Percentiles rank a stretch among this genome's conserved stretches.
phyloP scores from a whole-genome alignment of 768 basidiomycete species.

The Collybia nuda region DNA sequence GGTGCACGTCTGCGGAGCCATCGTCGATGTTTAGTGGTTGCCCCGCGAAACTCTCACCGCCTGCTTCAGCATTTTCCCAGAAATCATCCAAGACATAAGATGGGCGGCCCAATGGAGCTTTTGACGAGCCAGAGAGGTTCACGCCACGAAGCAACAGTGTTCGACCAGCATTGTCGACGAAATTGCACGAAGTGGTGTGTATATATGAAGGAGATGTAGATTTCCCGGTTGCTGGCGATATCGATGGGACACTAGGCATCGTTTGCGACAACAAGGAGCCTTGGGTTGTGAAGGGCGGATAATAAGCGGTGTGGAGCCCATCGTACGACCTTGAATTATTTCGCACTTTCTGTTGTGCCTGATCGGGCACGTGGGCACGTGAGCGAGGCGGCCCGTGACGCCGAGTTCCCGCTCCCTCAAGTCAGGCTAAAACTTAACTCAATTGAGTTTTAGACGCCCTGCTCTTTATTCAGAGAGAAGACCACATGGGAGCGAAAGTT shows the following conservation, averaged over 20 bases:
- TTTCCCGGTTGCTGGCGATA: conserved; percentile 57
- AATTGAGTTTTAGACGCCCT: too few species aligned
- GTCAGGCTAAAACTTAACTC: too few species aligned
- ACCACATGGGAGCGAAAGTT: too few species aligned
- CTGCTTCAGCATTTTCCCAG: conserved; percentile 77
- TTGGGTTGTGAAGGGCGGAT: background rate
- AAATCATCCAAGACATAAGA: conserved; percentile 72
- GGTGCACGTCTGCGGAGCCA: conserved; percentile 81
- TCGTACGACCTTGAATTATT: conserved; percentile 5
- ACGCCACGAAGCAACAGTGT: conserved; percentile 89
- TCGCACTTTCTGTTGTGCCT: background rate
- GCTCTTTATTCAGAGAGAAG: too few species aligned
- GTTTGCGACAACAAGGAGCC: conserved; percentile 8
- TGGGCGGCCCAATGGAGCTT: conserved; percentile 74
- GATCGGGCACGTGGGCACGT: background rate
- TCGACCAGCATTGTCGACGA: conserved; percentile 74
- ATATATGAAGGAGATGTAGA: conserved; percentile 50
- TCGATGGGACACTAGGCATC: conserved; percentile 58
- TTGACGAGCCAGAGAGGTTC: conserved; percentile 88
- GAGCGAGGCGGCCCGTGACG: background rate
- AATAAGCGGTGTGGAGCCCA: conserved; percentile 4
- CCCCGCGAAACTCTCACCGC: conserved; percentile 70
- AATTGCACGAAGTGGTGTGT: conserved; percentile 66
- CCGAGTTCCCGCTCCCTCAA: background rate
- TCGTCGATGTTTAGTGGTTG: conserved; percentile 84